A percentile compares a stretch with the other conserved stretches of the same genome.
These are phyloP conservation scores for Colletotrichum neosansevieriae DNA, from an alignment of 2,329 filamentous ascomycete genomes.

Conservation along the genomic window DNA sequence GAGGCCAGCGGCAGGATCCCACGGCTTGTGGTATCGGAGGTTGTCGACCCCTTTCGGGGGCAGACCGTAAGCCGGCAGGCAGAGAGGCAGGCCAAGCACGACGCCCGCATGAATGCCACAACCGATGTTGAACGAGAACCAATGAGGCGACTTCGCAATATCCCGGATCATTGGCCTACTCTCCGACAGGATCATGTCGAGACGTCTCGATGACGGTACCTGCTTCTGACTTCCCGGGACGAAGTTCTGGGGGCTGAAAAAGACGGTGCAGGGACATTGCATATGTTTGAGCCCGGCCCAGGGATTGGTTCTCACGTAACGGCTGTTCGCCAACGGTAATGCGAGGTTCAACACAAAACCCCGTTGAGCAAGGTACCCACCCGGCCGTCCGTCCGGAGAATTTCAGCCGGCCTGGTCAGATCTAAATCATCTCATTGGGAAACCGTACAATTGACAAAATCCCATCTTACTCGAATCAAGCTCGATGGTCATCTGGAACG, in stretches of 20 bases:
- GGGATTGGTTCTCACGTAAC: slow-evolving; percentile 27
- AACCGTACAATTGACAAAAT: slow-evolving; percentile 15
- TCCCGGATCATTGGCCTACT: slow-evolving; percentile 15
- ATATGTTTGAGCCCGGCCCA: slow-evolving; percentile 14
- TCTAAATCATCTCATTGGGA: slow-evolving; percentile 30
- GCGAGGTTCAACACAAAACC: slow-evolving; percentile 9
- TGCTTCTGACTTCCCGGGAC: slow-evolving; percentile 1
- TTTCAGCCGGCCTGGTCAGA: slow-evolving; percentile 29
- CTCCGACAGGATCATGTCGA: not conserved
- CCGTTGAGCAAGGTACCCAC: slow-evolving; percentile 25
- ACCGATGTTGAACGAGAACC: not conserved
- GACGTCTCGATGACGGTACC: not conserved
- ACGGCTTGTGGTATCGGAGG: not conserved
- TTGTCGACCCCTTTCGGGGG: not conserved
- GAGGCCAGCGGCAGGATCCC: slow-evolving; percentile 3
- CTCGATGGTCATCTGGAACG: slow-evolving; percentile 1
- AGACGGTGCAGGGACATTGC: not conserved
- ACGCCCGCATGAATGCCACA: not conserved
- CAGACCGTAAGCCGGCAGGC: not conserved
- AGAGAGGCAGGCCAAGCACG: not conserved
- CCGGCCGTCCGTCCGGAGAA: slow-evolving; percentile 31
- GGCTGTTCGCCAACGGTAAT: slow-evolving; percentile 18
- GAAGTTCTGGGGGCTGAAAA: slow-evolving; percentile 11
- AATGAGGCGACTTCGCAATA: slow-evolving; percentile 17
- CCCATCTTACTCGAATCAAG: slow-evolving; percentile 9